Conservation (phyloP, 495 filamentous ascomycete species). For the Aspergillus heteromorphus region DNA sequence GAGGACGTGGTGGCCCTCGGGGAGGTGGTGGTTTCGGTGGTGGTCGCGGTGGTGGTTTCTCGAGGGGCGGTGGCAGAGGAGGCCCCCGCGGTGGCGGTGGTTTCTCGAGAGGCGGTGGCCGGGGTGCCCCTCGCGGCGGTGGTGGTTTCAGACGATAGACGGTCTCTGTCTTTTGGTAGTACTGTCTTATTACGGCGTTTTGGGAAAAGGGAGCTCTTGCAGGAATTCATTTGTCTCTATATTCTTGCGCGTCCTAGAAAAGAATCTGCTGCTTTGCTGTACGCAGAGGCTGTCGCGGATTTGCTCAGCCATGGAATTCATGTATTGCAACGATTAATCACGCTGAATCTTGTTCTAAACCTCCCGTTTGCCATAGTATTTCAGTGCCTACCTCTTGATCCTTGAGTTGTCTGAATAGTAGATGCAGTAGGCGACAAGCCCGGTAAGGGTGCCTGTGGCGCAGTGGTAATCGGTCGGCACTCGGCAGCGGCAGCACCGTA, state of each 20-base stretch:
- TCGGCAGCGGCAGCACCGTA: neutral
- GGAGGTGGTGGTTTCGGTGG: slow-evolving; percentile 34
- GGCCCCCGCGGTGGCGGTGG: too few relatives aligned
- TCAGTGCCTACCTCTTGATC: neutral
- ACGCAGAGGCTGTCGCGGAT: slow-evolving; percentile 35
- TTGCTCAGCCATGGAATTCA: slow-evolving; percentile 24
- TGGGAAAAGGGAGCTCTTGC: slow-evolving; percentile 47
- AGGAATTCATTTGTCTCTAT: slow-evolving; percentile 36
- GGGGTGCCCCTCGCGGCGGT: slow-evolving; percentile 34
- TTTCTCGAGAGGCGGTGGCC: slow-evolving; percentile 24
- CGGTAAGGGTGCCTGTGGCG: neutral
- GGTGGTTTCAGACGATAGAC: slow-evolving; percentile 31
- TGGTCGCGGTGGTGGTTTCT: slow-evolving; percentile 27
- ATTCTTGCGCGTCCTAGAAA: slow-evolving; percentile 36
- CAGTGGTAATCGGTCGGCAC: neutral
- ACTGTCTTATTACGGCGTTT: slow-evolving; percentile 48
- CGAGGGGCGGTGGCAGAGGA: slow-evolving; percentile 38
- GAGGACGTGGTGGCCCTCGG: slow-evolving; percentile 41
- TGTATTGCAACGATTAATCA: slow-evolving; percentile 20
- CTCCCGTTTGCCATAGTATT: neutral
- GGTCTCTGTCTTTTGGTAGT: slow-evolving; percentile 25
- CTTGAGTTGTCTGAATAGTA: neutral
- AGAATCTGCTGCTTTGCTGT: slow-evolving; percentile 25
- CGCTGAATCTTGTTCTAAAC: neutral
- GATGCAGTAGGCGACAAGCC: neutral